These are phyloP conservation scores for Pseudogymnoascus sp. DNA, from an alignment of 2,329 filamentous ascomycete genomes.

Conservation along the genomic window DNA sequence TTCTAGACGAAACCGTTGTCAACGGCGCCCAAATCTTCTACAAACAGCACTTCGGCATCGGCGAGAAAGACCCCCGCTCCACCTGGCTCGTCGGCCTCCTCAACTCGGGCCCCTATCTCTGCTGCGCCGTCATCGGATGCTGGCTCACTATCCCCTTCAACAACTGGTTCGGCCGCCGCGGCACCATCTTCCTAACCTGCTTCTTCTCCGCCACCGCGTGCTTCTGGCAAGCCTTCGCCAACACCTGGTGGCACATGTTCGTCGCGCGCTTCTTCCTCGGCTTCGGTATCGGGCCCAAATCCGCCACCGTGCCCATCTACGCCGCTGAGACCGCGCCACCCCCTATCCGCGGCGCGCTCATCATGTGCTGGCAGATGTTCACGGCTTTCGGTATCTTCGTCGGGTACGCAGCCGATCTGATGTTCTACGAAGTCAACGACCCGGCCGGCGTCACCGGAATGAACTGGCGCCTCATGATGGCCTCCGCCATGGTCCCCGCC, in stretches of 20 bases:
- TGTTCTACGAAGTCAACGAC: conserved; percentile 50
- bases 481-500: conserved; percentile 55
- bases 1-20: conserved; percentile 55
- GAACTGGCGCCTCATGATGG: conserved; percentile 64
- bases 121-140: conserved; percentile 60
- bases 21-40: conserved; percentile 63
- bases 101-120: conserved; percentile 55
- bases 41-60: conserved; percentile 51
- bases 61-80: conserved; percentile 36
- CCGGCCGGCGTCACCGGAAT: conserved; percentile 44
- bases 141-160: conserved; percentile 70
- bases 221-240: conserved; percentile 43
- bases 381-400: conserved; percentile 45
- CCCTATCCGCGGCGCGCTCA: conserved; percentile 55
- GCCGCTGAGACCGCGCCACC: conserved; percentile 60
- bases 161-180: conserved; percentile 58
- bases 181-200: conserved; percentile 63
- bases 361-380: conserved; percentile 63
- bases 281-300: conserved; percentile 62
- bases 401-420: conserved; percentile 52
- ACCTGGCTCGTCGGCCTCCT: conserved; percentile 53
- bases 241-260: conserved; percentile 62
- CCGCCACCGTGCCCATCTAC: conserved; percentile 62
- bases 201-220: conserved; percentile 48
- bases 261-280: conserved; percentile 62